These are phyloP conservation scores for Elsinoe australis DNA, from an alignment of 2,329 filamentous ascomycete genomes.

Conservation along the genomic window DNA sequence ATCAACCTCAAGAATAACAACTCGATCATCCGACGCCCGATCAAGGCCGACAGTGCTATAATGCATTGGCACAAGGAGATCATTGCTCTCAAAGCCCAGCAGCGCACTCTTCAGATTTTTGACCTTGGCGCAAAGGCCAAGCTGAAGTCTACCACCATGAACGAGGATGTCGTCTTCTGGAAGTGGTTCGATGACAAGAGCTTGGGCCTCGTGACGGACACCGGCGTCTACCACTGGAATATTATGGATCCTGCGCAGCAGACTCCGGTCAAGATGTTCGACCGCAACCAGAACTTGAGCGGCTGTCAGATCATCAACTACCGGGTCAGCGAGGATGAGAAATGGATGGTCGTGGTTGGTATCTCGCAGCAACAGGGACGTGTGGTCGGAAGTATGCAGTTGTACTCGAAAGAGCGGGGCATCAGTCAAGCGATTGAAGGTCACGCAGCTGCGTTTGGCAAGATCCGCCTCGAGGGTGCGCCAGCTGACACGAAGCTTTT, in stretches of 20 bases:
- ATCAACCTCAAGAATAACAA: conserved; percentile 96
- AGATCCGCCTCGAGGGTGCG: conserved; percentile 78
- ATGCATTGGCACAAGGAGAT: conserved; percentile 98
- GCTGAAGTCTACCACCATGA: conserved; percentile 93
- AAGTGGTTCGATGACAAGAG: conserved; percentile 93
- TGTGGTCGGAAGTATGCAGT: conserved; percentile 91
- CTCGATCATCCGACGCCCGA: conserved; percentile 86
- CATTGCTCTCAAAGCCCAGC: conserved; percentile 92
- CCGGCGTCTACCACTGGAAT: conserved; percentile 93
- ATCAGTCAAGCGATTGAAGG: conserved; percentile 98
- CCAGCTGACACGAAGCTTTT: conserved; percentile 90
- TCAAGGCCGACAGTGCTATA: conserved; percentile 98
- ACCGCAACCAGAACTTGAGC: conserved; percentile 81
- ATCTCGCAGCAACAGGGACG: conserved; percentile 90
- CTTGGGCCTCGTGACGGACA: conserved; percentile 84
- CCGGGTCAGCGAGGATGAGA: conserved; percentile 86
- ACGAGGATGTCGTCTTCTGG: conserved; percentile 97
- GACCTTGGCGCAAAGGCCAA: conserved; percentile 88
- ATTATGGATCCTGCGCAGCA: conserved; percentile 78
- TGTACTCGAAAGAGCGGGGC: conserved; percentile 90
- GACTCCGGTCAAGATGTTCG: conserved; percentile 82
- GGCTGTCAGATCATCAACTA: conserved; percentile 99
- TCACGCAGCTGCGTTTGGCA: conserved; percentile 90
- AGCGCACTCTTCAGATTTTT: conserved; percentile 93
- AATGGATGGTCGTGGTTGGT: conserved; percentile 97